Evolutionary conservation across 805 yeast genomes (phyloP).

Genomic region (Kodamaea hsintzibuensis): DNA sequence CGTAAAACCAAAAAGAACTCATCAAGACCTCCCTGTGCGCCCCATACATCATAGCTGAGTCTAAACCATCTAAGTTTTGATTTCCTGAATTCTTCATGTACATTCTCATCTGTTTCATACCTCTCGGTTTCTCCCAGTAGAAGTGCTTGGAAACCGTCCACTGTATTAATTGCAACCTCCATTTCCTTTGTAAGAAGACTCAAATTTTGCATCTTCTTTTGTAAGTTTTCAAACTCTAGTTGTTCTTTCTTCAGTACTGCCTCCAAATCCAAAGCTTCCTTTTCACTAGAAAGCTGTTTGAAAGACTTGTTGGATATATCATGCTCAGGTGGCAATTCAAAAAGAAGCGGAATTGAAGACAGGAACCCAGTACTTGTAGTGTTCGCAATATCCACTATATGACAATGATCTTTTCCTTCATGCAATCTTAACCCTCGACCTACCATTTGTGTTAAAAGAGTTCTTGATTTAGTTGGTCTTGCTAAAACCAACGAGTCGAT

Average conservation of each 20-base stretch:
- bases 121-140: slow-evolving; percentile 13
- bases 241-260: slow-evolving; percentile 9
- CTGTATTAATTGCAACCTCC: slow-evolving; percentile 7
- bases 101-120: slow-evolving; percentile 12
- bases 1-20: not conserved
- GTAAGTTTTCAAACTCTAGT: slow-evolving; percentile 5
- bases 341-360: slow-evolving; percentile 32
- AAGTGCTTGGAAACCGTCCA: slow-evolving; percentile 14
- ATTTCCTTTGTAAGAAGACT: not conserved
- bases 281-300: slow-evolving; percentile 22
- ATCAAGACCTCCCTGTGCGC: slow-evolving; percentile 7
- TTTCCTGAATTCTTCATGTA: slow-evolving; percentile 16
- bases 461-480: slow-evolving; percentile 77
- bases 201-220: not conserved
- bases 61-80: slow-evolving; percentile 26
- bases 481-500: slow-evolving; percentile 79
- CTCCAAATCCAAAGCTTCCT: slow-evolving; percentile 9
- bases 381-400: slow-evolving; percentile 77
- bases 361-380: slow-evolving; percentile 52
- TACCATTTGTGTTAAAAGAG: slow-evolving; percentile 79
- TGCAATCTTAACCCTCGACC: slow-evolving; percentile 82
- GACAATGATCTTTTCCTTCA: slow-evolving; percentile 63
- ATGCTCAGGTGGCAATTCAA: slow-evolving; percentile 28
- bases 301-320: slow-evolving; percentile 24
- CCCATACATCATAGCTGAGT: slow-evolving; percentile 38